These are phyloP conservation scores for Fomitopsis serialis DNA, from an alignment of 768 basidiomycete genomes.

Conservation along the genomic window DNA sequence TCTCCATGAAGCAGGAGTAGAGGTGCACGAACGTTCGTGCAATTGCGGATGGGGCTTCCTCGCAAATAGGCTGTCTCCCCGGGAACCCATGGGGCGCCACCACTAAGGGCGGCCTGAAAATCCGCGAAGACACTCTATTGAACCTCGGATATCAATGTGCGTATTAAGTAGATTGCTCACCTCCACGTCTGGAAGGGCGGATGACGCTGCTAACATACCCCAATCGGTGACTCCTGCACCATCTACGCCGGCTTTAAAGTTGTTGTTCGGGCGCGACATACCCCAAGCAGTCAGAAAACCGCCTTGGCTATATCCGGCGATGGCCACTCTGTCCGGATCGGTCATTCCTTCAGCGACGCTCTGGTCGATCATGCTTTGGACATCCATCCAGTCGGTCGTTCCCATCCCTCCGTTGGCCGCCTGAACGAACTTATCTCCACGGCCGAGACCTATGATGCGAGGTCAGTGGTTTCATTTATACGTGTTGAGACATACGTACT, in stretches of 20 bases:
- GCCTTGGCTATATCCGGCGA: slow-evolving; percentile 4
- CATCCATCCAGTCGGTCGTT: slow-evolving; percentile 1
- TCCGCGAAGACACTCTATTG: background rate
- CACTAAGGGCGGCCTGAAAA: background rate
- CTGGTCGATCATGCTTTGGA: slow-evolving; percentile 1
- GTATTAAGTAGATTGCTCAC: background rate
- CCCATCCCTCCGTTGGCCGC: slow-evolving; percentile 2
- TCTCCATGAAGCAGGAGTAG: slow-evolving; percentile 1
- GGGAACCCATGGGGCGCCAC: background rate
- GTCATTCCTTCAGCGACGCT: background rate
- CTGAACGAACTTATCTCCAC: background rate
- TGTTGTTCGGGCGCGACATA: background rate
- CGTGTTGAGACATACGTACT: background rate
- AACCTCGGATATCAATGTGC: background rate
- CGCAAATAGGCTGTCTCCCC: background rate
- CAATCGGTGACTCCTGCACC: slow-evolving; percentile 2
- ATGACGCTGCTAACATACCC: background rate
- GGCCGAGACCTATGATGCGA: background rate
- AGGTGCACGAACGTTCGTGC: background rate
- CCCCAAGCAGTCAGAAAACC: slow-evolving; percentile 4
- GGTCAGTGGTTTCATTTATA: no score
- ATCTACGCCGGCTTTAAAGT: background rate
- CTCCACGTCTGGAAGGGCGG: background rate
- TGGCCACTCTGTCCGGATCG: background rate
- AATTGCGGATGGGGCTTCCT: background rate